Conservation (phyloP, 768 basidiomycete genomes). For the Tephrocybe rancida region DNA sequence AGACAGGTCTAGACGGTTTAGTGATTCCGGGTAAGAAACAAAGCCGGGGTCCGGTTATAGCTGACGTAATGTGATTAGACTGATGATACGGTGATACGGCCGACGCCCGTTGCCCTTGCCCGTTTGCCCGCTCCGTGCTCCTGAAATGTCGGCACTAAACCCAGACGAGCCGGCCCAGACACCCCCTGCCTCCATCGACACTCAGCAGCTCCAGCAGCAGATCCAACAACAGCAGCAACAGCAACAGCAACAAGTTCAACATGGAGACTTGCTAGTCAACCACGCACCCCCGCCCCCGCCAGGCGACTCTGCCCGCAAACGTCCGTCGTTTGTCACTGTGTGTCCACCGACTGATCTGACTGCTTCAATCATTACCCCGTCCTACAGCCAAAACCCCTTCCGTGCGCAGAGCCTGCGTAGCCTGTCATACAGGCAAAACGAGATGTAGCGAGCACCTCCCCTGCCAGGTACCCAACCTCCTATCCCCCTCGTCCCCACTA, state of each 20-base stretch:
- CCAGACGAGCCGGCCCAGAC: conserved; percentile 67
- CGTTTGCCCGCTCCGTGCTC: conserved; percentile 35
- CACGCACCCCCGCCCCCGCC: conserved; percentile 28
- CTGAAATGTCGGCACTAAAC: conserved; percentile 74
- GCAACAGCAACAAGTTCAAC: no score
- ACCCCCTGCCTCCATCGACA: conserved; percentile 56
- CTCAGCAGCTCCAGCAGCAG: conserved; percentile 61
- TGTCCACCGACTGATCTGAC: conserved; percentile 19
- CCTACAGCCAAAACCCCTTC: conserved; percentile 77
- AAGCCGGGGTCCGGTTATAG: no score
- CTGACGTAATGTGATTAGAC: no score
- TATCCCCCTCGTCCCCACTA: conserved; percentile 1
- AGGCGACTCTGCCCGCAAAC: conserved; percentile 57
- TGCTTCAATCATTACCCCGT: conserved; percentile 20
- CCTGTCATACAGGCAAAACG: conserved; percentile 84
- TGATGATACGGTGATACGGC: no score
- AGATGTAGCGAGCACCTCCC: conserved; percentile 82
- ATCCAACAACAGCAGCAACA: conserved; percentile 37
- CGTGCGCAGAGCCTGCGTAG: conserved; percentile 77
- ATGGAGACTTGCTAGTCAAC: conserved; percentile 22
- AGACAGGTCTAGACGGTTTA: conserved; percentile 16
- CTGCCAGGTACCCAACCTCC: conserved; percentile 59
- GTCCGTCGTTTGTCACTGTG: conserved; percentile 41
- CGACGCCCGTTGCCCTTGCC: conserved; percentile 20
- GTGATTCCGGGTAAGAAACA: not conserved